Percentiles rank a stretch among this genome's conserved stretches.
Conservation (phyloP, 495 filamentous ascomycete species). For the Talaromyces proteolyticus region DNA sequence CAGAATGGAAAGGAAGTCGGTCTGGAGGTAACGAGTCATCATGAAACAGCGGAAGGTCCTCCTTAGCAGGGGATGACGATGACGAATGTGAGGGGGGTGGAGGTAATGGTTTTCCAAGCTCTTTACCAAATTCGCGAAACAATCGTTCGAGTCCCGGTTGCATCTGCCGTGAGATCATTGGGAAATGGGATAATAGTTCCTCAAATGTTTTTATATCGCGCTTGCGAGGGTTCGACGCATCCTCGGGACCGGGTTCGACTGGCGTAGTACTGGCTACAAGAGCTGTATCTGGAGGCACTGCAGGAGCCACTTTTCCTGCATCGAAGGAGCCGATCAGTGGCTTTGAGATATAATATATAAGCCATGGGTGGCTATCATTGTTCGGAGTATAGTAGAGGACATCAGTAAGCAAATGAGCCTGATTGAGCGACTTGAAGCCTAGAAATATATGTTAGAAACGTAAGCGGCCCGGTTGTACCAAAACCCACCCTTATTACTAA, state of each 20-base stretch:
- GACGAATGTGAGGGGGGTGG: slow-evolving; percentile 62
- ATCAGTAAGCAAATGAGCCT: slow-evolving; percentile 84
- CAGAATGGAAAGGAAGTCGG: slow-evolving; percentile 40
- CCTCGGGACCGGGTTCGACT: slow-evolving; percentile 30
- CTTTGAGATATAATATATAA: slow-evolving; percentile 93
- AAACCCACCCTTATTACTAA: slow-evolving; percentile 85
- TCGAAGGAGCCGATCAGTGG: slow-evolving; percentile 86
- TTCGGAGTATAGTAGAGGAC: slow-evolving; percentile 81
- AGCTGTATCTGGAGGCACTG: slow-evolving; percentile 43
- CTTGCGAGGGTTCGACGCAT: slow-evolving; percentile 52
- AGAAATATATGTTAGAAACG: slow-evolving; percentile 1
- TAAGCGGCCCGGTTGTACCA: neutral
- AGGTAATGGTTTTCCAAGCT: slow-evolving; percentile 79
- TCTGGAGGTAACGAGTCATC: slow-evolving; percentile 28
- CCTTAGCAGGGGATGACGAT: slow-evolving; percentile 24
- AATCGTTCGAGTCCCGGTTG: slow-evolving; percentile 84
- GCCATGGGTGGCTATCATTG: slow-evolving; percentile 80
- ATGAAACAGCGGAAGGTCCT: slow-evolving; percentile 19
- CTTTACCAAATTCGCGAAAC: slow-evolving; percentile 81
- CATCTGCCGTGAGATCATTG: slow-evolving; percentile 97
- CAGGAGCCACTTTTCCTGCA: slow-evolving; percentile 59
- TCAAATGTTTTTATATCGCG: slow-evolving; percentile 88
- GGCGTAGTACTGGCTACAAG: slow-evolving; percentile 18
- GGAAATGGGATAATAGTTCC: slow-evolving; percentile 86
- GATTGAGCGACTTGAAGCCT: slow-evolving; percentile 91